Evolutionary conservation across 169 alveolate genomes (phyloP).

Genomic region (Neospora caninum): DNA sequence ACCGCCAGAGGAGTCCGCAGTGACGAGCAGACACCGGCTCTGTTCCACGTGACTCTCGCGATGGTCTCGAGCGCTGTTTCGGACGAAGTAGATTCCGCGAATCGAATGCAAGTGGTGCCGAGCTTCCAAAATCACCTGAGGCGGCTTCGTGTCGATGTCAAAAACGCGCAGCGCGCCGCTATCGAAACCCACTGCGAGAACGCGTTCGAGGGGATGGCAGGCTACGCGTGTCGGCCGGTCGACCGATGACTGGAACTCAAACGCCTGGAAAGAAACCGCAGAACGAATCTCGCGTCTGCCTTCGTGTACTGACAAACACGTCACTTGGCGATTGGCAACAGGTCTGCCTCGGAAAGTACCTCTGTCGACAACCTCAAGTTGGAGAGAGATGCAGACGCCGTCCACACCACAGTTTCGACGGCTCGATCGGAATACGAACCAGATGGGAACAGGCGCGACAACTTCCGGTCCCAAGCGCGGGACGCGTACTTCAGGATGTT

Average conservation of each 20-base stretch:
- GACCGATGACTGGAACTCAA: slow-evolving; percentile 58
- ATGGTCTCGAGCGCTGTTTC: neutral
- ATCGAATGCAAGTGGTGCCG: slow-evolving; percentile 58
- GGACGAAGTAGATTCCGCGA: slow-evolving; percentile 48
- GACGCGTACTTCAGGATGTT: too few species aligned
- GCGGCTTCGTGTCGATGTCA: slow-evolving; percentile 50
- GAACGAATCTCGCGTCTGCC: neutral
- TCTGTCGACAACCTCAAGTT: too few species aligned
- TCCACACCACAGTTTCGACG: too few species aligned
- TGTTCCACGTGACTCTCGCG: slow-evolving; percentile 33
- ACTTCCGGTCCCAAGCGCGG: too few species aligned
- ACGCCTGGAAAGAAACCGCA: slow-evolving; percentile 46
- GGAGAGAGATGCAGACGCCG: too few species aligned
- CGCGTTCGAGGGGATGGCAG: slow-evolving; percentile 64
- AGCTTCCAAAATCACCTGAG: slow-evolving; percentile 64
- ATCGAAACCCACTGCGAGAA: slow-evolving; percentile 57
- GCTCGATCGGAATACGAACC: too few species aligned
- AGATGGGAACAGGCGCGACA: too few species aligned
- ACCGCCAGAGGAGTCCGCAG: slow-evolving; percentile 2
- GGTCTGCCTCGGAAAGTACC: too few species aligned
- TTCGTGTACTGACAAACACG: neutral
- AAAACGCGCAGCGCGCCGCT: slow-evolving; percentile 68
- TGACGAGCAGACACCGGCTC: neutral
- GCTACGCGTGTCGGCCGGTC: slow-evolving; percentile 62
- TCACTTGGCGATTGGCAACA: too few species aligned